These are phyloP conservation scores for Coemansia sp. DNA, from an alignment of 192 early-diverging fungal species.

Conservation along the genomic window DNA sequence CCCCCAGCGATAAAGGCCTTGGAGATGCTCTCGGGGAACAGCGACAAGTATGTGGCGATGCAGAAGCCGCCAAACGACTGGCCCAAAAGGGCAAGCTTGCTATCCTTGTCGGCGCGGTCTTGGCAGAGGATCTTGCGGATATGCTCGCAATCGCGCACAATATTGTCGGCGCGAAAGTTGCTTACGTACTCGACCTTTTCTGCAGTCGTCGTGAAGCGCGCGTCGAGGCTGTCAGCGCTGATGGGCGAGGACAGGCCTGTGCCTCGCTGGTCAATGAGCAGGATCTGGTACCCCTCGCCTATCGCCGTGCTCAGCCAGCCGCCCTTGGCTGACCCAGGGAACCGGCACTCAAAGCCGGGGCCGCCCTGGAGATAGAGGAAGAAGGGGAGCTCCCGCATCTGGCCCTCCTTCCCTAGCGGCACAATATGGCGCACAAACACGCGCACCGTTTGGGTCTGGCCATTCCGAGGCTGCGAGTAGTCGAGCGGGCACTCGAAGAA, in stretches of 20 bases:
- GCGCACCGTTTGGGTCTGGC: conserved; percentile 28
- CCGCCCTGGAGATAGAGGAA: conserved; percentile 62
- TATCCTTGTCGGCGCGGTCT: conserved; percentile 36
- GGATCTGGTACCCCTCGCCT: conserved; percentile 62
- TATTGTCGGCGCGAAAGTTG: conserved; percentile 67
- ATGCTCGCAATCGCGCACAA: conserved; percentile 65
- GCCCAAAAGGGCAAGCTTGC: conserved; percentile 58
- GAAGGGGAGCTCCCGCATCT: conserved; percentile 57
- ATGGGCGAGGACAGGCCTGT: conserved; percentile 64
- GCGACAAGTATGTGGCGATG: conserved; percentile 62
- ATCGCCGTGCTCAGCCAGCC: conserved; percentile 60
- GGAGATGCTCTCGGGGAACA: conserved; percentile 62
- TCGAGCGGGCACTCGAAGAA: conserved; percentile 60
- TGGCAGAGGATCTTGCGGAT: conserved; percentile 59
- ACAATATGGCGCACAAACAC: conserved; percentile 61
- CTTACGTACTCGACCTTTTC: conserved; percentile 62
- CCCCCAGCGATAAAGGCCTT: conserved; percentile 69
- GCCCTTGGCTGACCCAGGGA: conserved; percentile 47
- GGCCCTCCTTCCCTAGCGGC: conserved; percentile 48
- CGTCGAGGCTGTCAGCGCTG: conserved; percentile 50
- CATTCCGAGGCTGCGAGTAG: conserved; percentile 27
- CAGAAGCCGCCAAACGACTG: conserved; percentile 75
- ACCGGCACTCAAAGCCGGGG: conserved; percentile 56
- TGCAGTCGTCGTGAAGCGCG: conserved; percentile 48
- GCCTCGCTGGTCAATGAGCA: conserved; percentile 69